Evolutionary conservation across 108 stramenopile species (phyloP), one percentile per base, ranked within the genome.

Genomic region (Phaeodactylum tricornutum): DNA sequence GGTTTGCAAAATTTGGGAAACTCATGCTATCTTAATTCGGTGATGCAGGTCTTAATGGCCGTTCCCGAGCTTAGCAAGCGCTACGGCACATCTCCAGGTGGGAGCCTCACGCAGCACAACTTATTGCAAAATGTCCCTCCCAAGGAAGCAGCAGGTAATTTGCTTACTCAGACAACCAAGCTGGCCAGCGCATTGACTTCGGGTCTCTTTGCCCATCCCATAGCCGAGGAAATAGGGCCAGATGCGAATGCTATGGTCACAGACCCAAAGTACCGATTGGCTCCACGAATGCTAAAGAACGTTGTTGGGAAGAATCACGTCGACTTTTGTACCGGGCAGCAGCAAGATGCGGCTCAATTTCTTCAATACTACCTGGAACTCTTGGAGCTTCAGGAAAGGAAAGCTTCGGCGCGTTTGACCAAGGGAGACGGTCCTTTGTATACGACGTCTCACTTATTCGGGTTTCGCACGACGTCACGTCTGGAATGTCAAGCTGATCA

Each of bases 291-390:
- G 96, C 87, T 99, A 69, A 96, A 96, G 62, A 76, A 88, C 62
- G 45, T 84, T 17, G 72, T 97, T 40, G 98, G 93, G 12, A 64
- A 74, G 16, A 81, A 86, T 51, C 96, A 99, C 62, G 74, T 85
- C 20, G 99, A 98, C 44, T 99, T 98, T 59, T 57, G 71, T 7
- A 94, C 93, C 4, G 95, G 92, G 8, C 90, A 96, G 47, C 99
- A 99, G 69, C 99, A 99, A 67, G 99, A 99, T 75, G 95, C 95
- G 14, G 85, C 87, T 9, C 95, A 98, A 65, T 99, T 90, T 60
- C 68, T 98, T 41, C 84, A 82, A 44, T 81, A 95, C 69, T 55
- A 95, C 23, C 68, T 98, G 47, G 95, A 97, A 51, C 63, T 67
- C 36, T 35, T 97, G 25, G 68, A 82, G 37, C 41, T 29, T 15